Conservation (phyloP, 768 basidiomycete genomes). For the Agrocybe pediades region DNA sequence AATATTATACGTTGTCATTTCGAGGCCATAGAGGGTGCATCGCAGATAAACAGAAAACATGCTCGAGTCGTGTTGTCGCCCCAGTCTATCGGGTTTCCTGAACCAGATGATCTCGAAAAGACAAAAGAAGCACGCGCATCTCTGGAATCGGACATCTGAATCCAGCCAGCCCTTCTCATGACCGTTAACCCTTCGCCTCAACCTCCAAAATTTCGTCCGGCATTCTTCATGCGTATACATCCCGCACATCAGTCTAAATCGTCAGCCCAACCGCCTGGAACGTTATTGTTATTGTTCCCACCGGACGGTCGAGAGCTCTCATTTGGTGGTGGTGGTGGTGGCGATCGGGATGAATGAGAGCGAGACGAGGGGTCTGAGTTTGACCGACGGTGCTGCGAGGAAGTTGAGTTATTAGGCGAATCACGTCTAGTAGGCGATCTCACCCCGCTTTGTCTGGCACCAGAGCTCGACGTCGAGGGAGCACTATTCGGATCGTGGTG, state of each 20-base stretch:
- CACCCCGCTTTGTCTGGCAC: slow-evolving; percentile 12
- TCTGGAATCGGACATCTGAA: no score
- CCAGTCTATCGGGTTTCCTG: no score
- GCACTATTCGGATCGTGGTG: neutral
- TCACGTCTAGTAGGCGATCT: slow-evolving; percentile 9
- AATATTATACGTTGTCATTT: neutral
- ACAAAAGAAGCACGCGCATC: no score
- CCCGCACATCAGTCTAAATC: slow-evolving; percentile 35
- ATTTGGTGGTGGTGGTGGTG: slow-evolving; percentile 15
- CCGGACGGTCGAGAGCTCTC: slow-evolving; percentile 11
- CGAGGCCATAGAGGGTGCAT: neutral
- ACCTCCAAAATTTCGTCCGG: no score
- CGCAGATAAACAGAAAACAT: no score
- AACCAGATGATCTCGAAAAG: no score
- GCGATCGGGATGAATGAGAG: slow-evolving; percentile 3
- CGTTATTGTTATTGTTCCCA: slow-evolving; percentile 23
- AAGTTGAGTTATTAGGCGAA: slow-evolving; percentile 5
- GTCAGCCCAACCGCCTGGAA: slow-evolving; percentile 48
- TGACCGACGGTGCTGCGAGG: slow-evolving; percentile 32
- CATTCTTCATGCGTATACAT: neutral
- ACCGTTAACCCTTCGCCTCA: neutral
- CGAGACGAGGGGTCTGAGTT: slow-evolving; percentile 32
- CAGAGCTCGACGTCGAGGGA: no score
- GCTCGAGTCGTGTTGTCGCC: no score
- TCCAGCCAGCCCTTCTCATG: no score